These are phyloP conservation scores for Skeletonema costatum DNA, from an alignment of 108 stramenopile genomes.

Conservation along the genomic window DNA sequence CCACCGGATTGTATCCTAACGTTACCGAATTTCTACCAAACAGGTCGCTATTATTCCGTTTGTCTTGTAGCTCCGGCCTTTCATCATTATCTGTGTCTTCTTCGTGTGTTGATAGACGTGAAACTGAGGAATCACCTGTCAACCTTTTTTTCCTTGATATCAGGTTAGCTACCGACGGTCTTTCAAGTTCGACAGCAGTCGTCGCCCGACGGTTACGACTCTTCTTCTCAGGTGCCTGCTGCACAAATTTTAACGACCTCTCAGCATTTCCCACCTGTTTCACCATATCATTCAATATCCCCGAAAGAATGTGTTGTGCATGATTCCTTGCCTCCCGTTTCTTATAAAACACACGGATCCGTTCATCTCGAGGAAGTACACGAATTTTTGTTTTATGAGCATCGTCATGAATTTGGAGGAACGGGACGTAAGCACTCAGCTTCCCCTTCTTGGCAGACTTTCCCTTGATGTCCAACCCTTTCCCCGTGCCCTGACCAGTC, in stretches of 20 bases:
- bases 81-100: neutral
- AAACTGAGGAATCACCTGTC: neutral
- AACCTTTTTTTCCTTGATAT: neutral
- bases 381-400: constrained; percentile 58
- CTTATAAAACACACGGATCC: constrained; percentile 64
- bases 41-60: neutral
- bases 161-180: neutral
- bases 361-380: constrained; percentile 35
- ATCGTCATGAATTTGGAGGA: constrained; percentile 59
- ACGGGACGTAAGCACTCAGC: constrained; percentile 51
- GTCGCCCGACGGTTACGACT: neutral
- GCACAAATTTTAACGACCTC: constrained; percentile 2
- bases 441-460: constrained; percentile 58
- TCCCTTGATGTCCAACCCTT: constrained; percentile 60
- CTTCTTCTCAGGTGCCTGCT: neutral
- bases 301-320: constrained; percentile 35
- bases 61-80: neutral
- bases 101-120: neutral
- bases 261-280: constrained; percentile 2
- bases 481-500: constrained; percentile 48
- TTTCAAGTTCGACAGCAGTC: neutral
- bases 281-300: constrained; percentile 41
- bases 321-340: constrained; percentile 47
- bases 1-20: neutral
- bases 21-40: neutral